Conservation (phyloP, 345 rosid genomes). For the Limnanthes douglasii region DNA sequence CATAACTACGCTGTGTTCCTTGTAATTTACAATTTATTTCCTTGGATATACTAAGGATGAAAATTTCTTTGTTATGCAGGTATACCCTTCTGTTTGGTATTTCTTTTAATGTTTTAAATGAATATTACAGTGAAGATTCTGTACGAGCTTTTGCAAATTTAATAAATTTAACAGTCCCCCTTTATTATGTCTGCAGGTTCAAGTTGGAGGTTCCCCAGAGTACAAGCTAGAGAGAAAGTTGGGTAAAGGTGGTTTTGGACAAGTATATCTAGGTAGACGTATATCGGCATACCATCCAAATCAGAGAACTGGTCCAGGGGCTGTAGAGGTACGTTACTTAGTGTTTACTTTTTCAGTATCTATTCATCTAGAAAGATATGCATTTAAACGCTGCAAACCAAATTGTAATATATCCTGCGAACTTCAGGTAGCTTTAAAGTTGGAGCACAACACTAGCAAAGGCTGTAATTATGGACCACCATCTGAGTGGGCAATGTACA, state of each 20-base stretch:
- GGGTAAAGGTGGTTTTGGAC: constrained; percentile 99
- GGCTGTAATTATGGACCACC: constrained; percentile 55
- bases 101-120: no score
- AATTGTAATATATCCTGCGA: no score
- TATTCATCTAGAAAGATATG: no score
- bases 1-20: no score
- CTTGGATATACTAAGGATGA: no score
- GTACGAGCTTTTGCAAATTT: no score
- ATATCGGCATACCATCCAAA: constrained; percentile 17
- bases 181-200: constrained; percentile 70
- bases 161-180: no score
- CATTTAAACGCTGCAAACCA: no score
- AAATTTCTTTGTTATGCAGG: no score
- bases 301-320: constrained; percentile 63
- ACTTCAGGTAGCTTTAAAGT: constrained; percentile 47
- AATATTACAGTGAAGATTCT: no score
- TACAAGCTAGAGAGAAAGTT: constrained; percentile 69
- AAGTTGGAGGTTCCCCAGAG: constrained; percentile 74
- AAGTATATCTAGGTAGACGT: constrained; percentile 83
- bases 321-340: constrained; percentile 45
- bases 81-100: no score
- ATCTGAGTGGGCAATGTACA: constrained; percentile 42
- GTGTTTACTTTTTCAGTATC: constrained; percentile 6
- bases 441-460: constrained; percentile 46
- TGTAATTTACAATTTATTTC: no score